These are phyloP conservation scores for Aquilaria yunnanensis DNA, from an alignment of 345 rosid species.

Conservation along the genomic window DNA sequence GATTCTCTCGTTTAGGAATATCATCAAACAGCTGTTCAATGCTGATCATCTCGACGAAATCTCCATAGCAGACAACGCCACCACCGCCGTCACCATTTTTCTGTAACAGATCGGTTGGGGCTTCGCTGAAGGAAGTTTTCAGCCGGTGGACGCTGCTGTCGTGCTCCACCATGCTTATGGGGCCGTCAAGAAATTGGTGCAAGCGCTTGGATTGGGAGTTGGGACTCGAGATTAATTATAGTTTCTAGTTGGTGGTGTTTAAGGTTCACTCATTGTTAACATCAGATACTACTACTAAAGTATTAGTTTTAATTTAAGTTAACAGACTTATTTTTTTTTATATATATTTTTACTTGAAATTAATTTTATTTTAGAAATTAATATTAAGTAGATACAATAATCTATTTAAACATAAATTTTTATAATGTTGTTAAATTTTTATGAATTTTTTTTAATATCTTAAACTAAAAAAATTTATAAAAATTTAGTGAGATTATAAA, in stretches of 20 bases:
- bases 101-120: constrained; percentile 64
- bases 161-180: constrained; percentile 87
- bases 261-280: constrained; percentile 16
- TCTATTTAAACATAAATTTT: no score
- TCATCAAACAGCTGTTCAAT: constrained; percentile 51
- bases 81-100: constrained; percentile 87
- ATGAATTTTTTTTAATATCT: no score
- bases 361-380: no score
- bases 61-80: constrained; percentile 87
- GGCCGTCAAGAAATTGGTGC: constrained; percentile 79
- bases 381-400: no score
- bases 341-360: no score
- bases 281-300: no score
- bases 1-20: constrained; percentile 45
- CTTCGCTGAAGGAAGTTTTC: constrained; percentile 56
- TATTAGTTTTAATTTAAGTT: no score
- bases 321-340: no score
- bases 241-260: constrained; percentile 80
- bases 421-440: no score
- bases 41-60: constrained; percentile 65
- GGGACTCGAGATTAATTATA: constrained; percentile 78
- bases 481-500: no score
- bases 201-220: constrained; percentile 89
- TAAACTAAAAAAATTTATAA: no score
- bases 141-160: constrained; percentile 64